Base-by-base conservation (phyloP, 2,329 filamentous ascomycete species). In the Neopestalotiopsis sp. region DNA sequence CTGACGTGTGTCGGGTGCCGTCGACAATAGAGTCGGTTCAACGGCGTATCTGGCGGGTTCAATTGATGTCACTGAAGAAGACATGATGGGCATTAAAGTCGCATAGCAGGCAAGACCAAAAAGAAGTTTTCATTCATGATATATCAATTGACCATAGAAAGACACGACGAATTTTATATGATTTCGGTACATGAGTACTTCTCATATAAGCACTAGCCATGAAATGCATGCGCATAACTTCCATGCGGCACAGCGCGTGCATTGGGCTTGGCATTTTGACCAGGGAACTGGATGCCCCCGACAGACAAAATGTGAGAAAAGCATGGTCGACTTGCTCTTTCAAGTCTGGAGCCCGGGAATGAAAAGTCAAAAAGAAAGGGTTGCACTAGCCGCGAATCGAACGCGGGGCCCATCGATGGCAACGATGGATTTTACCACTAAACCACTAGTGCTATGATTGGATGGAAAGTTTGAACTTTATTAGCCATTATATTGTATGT, bases 361-460 rank as follows among this genome's bases (percentile, higher is more conserved):
- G 34, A 30, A 17, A 59, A 10, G 57, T 2, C 24, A 59, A 59
- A 59, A 59, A 59, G 28, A 59, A 4, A 34, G 3, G 3, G 1
- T 57, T 70, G 69, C 69, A 70, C 63, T 70, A 80, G 77, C 80
- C 80, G 79, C 75, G 81, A 83, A 82, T 82, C 80, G 81, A 82
- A 82, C 81, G 76, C 80, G 81, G 81, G 81, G 81, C 83, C 81
- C 82, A 83, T 84, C 83, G 82, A 84, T 84, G 83, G 83, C 82
- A 85, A 84, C 82, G 83, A 84, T 83, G 81, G 81, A 84, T 85
- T 84, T 83, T 85, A 85, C 82, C 83, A 84, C 82, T 85, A 84
- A 84, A 84, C 82, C 82, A 85, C 81, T 82, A 76, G 76, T 79
- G 77, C 77, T 71, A 28, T 28, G 24, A 28, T 28, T 17, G 17